Base-by-base conservation (phyloP, 305 asterid genomes). In the Fraxinus platypoda region DNA sequence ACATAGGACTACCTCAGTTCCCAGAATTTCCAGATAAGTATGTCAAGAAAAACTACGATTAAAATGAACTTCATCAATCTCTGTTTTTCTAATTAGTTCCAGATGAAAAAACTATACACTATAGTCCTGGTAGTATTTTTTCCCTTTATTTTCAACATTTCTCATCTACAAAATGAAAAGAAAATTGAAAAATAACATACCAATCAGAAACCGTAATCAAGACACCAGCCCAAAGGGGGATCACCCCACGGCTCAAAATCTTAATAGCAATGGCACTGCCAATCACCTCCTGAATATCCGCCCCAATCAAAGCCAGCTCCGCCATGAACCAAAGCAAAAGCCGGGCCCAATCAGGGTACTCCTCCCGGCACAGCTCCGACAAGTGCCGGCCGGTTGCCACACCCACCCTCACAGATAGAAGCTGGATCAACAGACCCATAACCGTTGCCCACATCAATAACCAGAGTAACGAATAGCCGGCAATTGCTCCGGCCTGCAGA, bases 251-350 rank as follows among this genome's bases (percentile, higher is more conserved):
- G 88, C 97, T 94, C 81, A 94, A 88, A 87, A 94, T 94, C 89
- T 92, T 88, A 59, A 94, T 92, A 52, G 98, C 98, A 81, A 94
- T 94, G 26, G 97, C 98, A 84, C 98, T 94, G 37, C 98, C 98
- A 70, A 94, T 94, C 35, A 94, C 98, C 89, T 94, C 98, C 86
- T 94, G 98, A 88, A 94, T 92, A 88, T 94, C 98, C 15, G 98
- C 98, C 72, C 97, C 98, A 66, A 93, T 93, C 86, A 94, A 78
- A 43, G 98, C 98, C 78, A 94, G 64, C 91, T 94, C 98, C 81
- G 98, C 97, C 98, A 94, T 94, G 79, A 94, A 54, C 98, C 98
- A 94, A 78, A 94, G 84, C 86, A 94, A 74, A 59, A 93, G 81
- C 87, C 93, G 88, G 35, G 98, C 94, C 98, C 97, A 93, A 52